These are phyloP conservation scores for Podaxis sp. DNA, from an alignment of 768 basidiomycete species.

Conservation along the genomic window DNA sequence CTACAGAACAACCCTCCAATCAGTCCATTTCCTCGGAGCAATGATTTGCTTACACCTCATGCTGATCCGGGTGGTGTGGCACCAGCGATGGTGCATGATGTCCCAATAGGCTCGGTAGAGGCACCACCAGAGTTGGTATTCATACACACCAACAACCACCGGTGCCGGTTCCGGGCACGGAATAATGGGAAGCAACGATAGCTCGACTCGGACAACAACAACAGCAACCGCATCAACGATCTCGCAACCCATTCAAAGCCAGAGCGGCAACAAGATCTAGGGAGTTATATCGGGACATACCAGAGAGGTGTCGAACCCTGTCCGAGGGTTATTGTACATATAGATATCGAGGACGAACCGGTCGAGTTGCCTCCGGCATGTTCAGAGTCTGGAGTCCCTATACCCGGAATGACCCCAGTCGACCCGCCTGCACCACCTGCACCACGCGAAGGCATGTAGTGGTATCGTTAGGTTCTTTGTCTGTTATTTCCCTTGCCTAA, in stretches of 20 bases:
- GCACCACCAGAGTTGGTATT: not conserved
- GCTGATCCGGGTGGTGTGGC: not conserved
- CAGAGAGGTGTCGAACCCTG: not conserved
- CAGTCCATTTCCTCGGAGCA: not conserved
- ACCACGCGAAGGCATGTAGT: not conserved
- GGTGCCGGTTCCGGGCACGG: not conserved
- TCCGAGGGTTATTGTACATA: conserved; percentile 22
- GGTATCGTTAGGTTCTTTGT: not conserved
- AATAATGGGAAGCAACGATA: not conserved
- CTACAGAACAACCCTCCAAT: conserved; percentile 1
- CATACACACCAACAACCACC: conserved; percentile 2
- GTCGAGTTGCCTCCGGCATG: conserved; percentile 28
- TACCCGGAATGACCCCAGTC: conserved; percentile 18
- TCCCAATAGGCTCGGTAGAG: not conserved
- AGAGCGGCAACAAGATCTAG: not conserved
- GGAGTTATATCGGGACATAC: not conserved
- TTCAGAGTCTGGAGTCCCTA: conserved; percentile 22
- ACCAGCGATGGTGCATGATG: not conserved
- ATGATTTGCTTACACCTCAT: not conserved
- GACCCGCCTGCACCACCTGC: not conserved
- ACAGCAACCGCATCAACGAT: too few relatives aligned
- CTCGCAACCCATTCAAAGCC: not conserved
- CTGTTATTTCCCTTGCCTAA: not conserved
- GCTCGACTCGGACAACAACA: not conserved
- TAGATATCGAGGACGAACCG: conserved; percentile 23